Evolutionary conservation across 2,329 filamentous ascomycete genomes (phyloP), one percentile per base, ranked within the genome.

Genomic region (Colletotrichum tabaci): DNA sequence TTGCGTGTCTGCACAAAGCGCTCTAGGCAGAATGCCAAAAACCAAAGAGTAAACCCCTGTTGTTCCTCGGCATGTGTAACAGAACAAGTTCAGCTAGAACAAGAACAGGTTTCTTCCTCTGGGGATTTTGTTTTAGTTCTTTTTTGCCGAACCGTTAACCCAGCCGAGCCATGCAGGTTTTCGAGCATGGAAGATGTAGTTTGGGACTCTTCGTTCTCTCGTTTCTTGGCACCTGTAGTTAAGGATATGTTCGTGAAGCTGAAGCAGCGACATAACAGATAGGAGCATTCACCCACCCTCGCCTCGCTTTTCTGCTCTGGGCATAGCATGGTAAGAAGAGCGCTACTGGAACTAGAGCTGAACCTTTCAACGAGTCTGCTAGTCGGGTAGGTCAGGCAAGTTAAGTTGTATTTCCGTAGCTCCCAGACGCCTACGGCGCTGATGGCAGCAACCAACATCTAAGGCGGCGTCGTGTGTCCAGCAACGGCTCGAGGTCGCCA

Each of bases 261-360:
- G 46, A 47, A 42, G 60, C 38, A 42, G 57, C 40, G 44, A 26
- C 18, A 63, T 18, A 35, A 23, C 40, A 42, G 6, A 38, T 53
- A 42, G 65, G n/a, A 49, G 23, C 49, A 9, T 12, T 35, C 21
- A n/a, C 15, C n/a, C 30, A 47, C 50, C 15, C 26, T 71, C 65
- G 46, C 47, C 58, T 60, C 58, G 26, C 46, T 60, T 35, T 42
- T 57, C 68, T 58, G 4, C 30, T 63, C 52, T 63, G 46, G 65
- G 65, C 30, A 49, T 53, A 60, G 52, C 35, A 44, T 8, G 10
- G 18, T n/a, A n/a, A 50, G 52, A 55, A 23, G 15, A 23, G 9
- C 46, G 30, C 58, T 61, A 61, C 44, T 40, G 42, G n/a, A 38
- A 21, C 38, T 38, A 46, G 30, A 18, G 6, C 21, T 30, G 44